These are phyloP conservation scores for Oryza coarctata DNA, from an alignment of 176 grass and related monocot species.

Conservation along the genomic window DNA sequence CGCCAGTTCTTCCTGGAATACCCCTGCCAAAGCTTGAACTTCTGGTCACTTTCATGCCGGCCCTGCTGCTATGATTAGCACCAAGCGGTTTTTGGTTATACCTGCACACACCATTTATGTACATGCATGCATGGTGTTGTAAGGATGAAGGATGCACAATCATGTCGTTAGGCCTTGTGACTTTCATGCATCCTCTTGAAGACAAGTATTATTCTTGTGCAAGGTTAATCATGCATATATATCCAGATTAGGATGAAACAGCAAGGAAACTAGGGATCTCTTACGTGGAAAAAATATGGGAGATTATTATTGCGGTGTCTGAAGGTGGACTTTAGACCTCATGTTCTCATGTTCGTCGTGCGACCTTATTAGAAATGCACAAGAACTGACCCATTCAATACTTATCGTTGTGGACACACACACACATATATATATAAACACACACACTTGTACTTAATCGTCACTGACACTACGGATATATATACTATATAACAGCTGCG, in stretches of 20 bases:
- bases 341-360: neutral
- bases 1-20: constrained; percentile 13
- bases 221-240: neutral
- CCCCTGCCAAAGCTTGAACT: neutral
- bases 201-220: neutral
- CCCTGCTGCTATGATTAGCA: neutral
- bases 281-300: neutral
- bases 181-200: neutral
- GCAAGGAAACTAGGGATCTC: neutral
- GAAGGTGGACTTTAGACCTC: neutral
- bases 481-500: neutral
- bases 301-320: neutral
- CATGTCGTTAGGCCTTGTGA: neutral
- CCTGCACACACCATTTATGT: neutral
- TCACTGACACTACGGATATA: neutral
- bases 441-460: neutral
- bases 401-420: neutral
- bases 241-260: neutral
- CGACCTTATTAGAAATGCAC: neutral
- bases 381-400: neutral
- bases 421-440: neutral
- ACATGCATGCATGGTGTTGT: neutral
- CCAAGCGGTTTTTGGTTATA: neutral
- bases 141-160: neutral
- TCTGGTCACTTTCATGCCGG: constrained; percentile 20